Evolutionary conservation across 768 basidiomycete species (phyloP).

Genomic region (Leucocoprinus birnbaumii): DNA sequence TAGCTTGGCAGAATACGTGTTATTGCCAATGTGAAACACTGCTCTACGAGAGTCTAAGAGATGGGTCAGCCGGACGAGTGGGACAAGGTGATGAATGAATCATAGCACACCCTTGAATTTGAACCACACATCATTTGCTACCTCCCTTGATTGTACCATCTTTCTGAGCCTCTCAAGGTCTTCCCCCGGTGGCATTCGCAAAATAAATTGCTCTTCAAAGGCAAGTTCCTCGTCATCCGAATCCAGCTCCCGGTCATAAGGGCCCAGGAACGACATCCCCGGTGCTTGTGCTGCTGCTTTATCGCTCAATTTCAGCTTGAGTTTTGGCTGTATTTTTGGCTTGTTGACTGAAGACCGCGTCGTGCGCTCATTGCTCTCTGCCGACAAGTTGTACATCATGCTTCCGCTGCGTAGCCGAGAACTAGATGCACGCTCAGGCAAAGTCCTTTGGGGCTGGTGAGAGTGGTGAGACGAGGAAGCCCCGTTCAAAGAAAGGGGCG

Average conservation of each 20-base stretch:
- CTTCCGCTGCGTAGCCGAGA: constrained; percentile 34
- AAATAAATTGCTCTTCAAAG: constrained; percentile 96
- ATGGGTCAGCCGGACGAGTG: background rate
- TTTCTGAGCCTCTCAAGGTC: constrained; percentile 78
- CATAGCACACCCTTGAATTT: constrained; percentile 83
- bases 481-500: constrained; percentile 27
- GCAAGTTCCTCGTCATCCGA: constrained; percentile 92
- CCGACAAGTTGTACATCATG: constrained; percentile 20
- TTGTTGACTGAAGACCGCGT: constrained; percentile 55
- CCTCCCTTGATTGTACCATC: constrained; percentile 76
- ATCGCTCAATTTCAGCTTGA: constrained; percentile 86
- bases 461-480: constrained; percentile 11
- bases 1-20: constrained; percentile 84
- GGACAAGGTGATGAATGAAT: background rate
- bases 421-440: constrained; percentile 22
- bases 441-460: constrained; percentile 7
- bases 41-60: constrained; percentile 83
- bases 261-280: constrained; percentile 85
- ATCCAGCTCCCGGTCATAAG: constrained; percentile 92
- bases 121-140: constrained; percentile 89
- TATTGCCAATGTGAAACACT: constrained; percentile 81
- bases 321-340: constrained; percentile 62
- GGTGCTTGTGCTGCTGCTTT: constrained; percentile 78
- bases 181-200: constrained; percentile 84
- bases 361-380: constrained; percentile 43